Evolutionary conservation across 1,284 basidiomycete genomes (phyloP), one percentile per base, ranked within the genome.

Genomic region (Cryptococcus depauperatus): DNA sequence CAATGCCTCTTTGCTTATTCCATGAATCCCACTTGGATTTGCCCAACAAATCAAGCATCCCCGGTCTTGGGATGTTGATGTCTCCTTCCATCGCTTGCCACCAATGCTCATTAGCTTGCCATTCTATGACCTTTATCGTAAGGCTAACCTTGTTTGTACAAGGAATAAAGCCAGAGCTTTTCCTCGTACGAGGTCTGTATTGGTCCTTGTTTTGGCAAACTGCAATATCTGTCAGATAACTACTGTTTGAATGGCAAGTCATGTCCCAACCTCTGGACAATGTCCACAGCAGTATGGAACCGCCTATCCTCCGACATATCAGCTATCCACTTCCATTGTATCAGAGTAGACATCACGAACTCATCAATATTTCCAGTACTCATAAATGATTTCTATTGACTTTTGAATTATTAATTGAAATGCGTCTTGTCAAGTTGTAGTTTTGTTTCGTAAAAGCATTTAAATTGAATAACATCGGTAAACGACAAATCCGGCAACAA

Each of bases 1-100:
- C 78, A 28, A 91, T 65, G 52, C 91, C 88, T 56, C 82, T 83
- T 62, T 92, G 86, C 62, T 89, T 91, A 37, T 83, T 81, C 91
- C 91, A 96, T 26, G 88, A 88, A 71, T 93, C 90, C 91, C 91
- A 96, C 73, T 96, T 96, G 16, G 92, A 91, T 55, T 91, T 77
- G 27, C 88, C 89, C 11, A 96, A 75, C 81, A 95, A 85, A 66
- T 97, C 68, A 9, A 70, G 54, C 50, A 70, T 54, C 11, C 68
- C 66, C 4, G 68, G 68, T 34, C 68, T 44, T 5, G 58, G 53
- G 5, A 55, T 48, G 0, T 46, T 45, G 32, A 65, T 60, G 39
- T 70, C 61, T 3, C 68, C 68, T 39, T 70, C 68, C 4, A 66
- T 70, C 5, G 59, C 68, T 68, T 25, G 29, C 4, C n/a, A n/a